Evolutionary conservation across 306 rosid species (phyloP).

Genomic region (Prunus davidiana): DNA sequence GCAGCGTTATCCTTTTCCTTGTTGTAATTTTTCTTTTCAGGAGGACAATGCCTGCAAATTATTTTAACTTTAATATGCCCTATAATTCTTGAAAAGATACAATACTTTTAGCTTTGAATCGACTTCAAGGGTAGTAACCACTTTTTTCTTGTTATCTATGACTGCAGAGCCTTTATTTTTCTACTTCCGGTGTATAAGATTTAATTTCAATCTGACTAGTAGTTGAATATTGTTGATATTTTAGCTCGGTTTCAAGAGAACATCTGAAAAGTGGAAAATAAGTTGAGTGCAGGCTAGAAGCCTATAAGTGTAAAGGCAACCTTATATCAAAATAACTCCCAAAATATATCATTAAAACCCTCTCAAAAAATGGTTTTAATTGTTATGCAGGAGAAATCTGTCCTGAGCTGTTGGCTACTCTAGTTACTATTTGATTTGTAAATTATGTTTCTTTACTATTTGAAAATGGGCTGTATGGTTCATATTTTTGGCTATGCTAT

Average conservation of each 20-base stretch:
- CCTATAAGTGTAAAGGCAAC: neutral
- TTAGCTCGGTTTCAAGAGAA: neutral
- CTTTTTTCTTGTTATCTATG: neutral
- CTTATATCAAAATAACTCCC: neutral
- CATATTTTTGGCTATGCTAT: neutral
- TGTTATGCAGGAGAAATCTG: neutral
- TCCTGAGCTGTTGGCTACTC: neutral
- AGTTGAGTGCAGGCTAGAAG: neutral
- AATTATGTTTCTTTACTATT: neutral
- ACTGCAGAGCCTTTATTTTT: neutral
- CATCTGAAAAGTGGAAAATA: neutral
- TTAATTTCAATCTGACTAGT: neutral
- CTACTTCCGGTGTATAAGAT: neutral
- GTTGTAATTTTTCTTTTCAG: neutral
- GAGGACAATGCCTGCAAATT: neutral
- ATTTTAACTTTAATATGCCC: neutral
- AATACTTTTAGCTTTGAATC: neutral
- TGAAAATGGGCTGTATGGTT: neutral
- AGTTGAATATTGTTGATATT: neutral
- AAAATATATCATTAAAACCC: neutral
- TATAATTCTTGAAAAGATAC: neutral
- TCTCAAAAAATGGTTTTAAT: neutral
- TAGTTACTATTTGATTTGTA: neutral
- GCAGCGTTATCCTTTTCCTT: neutral
- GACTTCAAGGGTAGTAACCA: neutral